A percentile compares a stretch with the other conserved stretches of the same genome.
Evolutionary conservation across 2,329 filamentous ascomycete species (phyloP).

Genomic region (Neopestalotiopsis clavispora): DNA sequence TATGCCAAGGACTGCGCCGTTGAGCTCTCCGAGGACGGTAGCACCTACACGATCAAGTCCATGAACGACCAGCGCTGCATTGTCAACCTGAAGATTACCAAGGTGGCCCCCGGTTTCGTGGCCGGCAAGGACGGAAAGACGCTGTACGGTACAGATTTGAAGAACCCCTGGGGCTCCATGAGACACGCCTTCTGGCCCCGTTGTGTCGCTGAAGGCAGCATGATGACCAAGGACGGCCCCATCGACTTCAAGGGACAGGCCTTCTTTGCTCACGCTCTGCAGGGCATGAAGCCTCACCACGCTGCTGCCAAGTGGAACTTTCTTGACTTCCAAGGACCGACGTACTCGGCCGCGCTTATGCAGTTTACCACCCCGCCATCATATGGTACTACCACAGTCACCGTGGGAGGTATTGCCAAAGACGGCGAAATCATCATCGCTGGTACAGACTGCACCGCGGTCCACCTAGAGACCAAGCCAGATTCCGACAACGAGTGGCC

Average conservation of each 20-base stretch:
- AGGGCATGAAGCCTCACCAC: constrained; percentile 99
- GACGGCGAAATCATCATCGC: constrained; percentile 81
- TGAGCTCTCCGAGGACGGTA: constrained; percentile 84
- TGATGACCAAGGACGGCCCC: constrained; percentile 80
- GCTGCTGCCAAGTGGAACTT: constrained; percentile 94
- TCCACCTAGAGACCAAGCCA: constrained; percentile 71
- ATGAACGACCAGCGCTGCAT: constrained; percentile 79
- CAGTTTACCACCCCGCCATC: constrained; percentile 93
- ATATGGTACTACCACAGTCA: constrained; percentile 85
- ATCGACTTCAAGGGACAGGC: constrained; percentile 82
- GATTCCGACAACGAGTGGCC: constrained; percentile 88
- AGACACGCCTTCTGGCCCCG: constrained; percentile 94
- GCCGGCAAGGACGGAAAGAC: constrained; percentile 84
- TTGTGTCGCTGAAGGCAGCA: constrained; percentile 79
- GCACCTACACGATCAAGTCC: constrained; percentile 87
- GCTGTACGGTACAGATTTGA: constrained; percentile 83
- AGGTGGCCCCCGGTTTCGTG: constrained; percentile 79
- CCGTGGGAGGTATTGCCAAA: constrained; percentile 80
- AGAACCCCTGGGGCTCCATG: constrained; percentile 90
- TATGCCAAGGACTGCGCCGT: constrained; percentile 85
- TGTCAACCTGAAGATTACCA: constrained; percentile 84
- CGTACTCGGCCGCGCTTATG: constrained; percentile 90
- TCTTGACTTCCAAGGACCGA: constrained; percentile 85
- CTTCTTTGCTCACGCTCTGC: constrained; percentile 82
- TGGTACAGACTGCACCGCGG: constrained; percentile 66